A percentile compares a stretch with the other conserved stretches of the same genome.
These are phyloP conservation scores for Naganishia sp. DNA, from an alignment of 1,284 basidiomycete species.

Conservation along the genomic window DNA sequence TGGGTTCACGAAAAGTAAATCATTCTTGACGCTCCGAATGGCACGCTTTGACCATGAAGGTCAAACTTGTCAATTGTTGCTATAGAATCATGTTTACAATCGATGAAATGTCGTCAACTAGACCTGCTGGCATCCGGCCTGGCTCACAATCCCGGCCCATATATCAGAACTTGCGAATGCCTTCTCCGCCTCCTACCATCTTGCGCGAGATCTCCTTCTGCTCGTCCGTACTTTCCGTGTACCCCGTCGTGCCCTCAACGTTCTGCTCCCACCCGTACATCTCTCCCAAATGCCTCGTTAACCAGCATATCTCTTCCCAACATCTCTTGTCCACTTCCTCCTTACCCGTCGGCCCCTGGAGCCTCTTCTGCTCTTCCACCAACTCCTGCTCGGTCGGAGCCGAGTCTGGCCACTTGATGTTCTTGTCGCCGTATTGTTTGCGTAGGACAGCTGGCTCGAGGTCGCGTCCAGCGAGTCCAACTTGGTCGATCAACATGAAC, in stretches of 20 bases:
- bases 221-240: conserved; percentile 32
- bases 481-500: conserved; percentile 29
- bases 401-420: conserved; percentile 26
- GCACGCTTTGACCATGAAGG: background rate
- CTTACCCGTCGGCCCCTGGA: conserved; percentile 10
- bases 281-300: conserved; percentile 20
- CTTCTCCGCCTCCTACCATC: conserved; percentile 31
- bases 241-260: conserved; percentile 27
- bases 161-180: conserved; percentile 29
- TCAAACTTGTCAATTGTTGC: conserved; percentile 1
- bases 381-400: conserved; percentile 24
- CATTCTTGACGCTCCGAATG: conserved; percentile 8
- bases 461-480: conserved; percentile 23
- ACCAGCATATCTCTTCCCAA: conserved; percentile 30
- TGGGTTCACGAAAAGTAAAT: conserved; percentile 78
- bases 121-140: too few relatives aligned
- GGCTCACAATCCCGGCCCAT: background rate
- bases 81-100: conserved; percentile 5
- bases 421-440: conserved; percentile 29
- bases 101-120: conserved; percentile 14
- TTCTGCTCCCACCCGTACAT: conserved; percentile 27
- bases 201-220: conserved; percentile 31
- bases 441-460: conserved; percentile 9
- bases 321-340: conserved; percentile 24
- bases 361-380: conserved; percentile 17